These are phyloP conservation scores for Globisporangium camurandrum DNA, from an alignment of 352 stramenopile genomes.

Conservation along the genomic window DNA sequence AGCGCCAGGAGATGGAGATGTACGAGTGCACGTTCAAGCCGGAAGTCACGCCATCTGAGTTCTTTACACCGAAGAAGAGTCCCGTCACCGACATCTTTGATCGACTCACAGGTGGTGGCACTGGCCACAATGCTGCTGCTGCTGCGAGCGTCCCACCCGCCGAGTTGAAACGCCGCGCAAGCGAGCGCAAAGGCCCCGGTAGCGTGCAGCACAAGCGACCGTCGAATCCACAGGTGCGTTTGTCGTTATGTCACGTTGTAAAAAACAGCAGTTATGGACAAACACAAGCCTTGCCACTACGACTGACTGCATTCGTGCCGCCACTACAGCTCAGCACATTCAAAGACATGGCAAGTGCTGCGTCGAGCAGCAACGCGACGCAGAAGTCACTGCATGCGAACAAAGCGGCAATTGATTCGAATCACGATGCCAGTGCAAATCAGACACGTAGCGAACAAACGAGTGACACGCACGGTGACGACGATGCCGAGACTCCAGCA, in stretches of 20 bases:
- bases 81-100: constrained; percentile 38
- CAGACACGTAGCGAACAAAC: constrained; percentile 16
- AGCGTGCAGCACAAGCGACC: constrained; percentile 12
- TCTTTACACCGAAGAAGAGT: constrained; percentile 27
- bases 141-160: constrained; percentile 18
- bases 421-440: constrained; percentile 11
- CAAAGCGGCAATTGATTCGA: too few relatives aligned
- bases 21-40: constrained; percentile 80
- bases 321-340: constrained; percentile 4
- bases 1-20: constrained; percentile 63
- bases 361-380: constrained; percentile 23
- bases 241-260: too few relatives aligned
- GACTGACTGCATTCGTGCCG: too few relatives aligned
- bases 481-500: too few relatives aligned
- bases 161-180: constrained; percentile 23
- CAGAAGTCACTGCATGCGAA: constrained; percentile 12
- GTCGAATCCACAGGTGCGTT: constrained; percentile 28
- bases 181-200: constrained; percentile 12
- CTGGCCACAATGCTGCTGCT: constrained; percentile 20
- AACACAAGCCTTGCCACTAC: too few relatives aligned
- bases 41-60: constrained; percentile 51
- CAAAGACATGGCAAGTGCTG: constrained; percentile 13
- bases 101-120: constrained; percentile 19
- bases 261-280: too few relatives aligned
- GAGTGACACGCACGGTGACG: constrained; percentile 1